phyloP scores from a whole-genome alignment of 768 basidiomycete genomes.

The Termitomyces sp. region DNA sequence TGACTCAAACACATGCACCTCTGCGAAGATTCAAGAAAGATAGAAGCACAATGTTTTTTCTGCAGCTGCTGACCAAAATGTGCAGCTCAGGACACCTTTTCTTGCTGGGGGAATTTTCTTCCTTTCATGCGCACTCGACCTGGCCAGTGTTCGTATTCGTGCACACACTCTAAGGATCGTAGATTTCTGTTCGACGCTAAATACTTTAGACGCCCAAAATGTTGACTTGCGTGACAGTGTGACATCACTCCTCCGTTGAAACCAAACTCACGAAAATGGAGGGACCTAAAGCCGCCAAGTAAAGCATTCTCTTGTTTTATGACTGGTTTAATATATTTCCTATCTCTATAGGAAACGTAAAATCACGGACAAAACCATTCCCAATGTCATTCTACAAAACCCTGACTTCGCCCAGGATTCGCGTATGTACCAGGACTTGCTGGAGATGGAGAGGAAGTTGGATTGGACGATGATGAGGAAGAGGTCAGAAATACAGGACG shows the following conservation, averaged over 20 bases:
- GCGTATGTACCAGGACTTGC: constrained; percentile 76
- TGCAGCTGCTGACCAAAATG: too few relatives aligned
- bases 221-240: not conserved
- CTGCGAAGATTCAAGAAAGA: too few relatives aligned
- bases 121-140: too few relatives aligned
- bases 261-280: constrained; percentile 22
- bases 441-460: constrained; percentile 85
- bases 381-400: constrained; percentile 68
- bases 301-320: constrained; percentile 2
- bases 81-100: too few relatives aligned
- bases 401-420: constrained; percentile 79
- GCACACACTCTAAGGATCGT: too few relatives aligned
- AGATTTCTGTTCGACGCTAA: too few relatives aligned
- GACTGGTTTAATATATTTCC: not conserved
- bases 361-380: constrained; percentile 73
- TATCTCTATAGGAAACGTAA: constrained; percentile 55
- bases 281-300: constrained; percentile 33
- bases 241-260: not conserved
- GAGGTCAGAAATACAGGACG: constrained; percentile 85
- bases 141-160: too few relatives aligned
- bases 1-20: too few relatives aligned
- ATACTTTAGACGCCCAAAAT: too few relatives aligned
- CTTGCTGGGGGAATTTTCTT: too few relatives aligned
- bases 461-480: constrained; percentile 96
- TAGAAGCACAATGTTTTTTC: too few relatives aligned